A percentile compares a stretch with the other conserved stretches of the same genome.
phyloP scores from a whole-genome alignment of 352 stramenopile genomes.

The Phytophthora vignae region DNA sequence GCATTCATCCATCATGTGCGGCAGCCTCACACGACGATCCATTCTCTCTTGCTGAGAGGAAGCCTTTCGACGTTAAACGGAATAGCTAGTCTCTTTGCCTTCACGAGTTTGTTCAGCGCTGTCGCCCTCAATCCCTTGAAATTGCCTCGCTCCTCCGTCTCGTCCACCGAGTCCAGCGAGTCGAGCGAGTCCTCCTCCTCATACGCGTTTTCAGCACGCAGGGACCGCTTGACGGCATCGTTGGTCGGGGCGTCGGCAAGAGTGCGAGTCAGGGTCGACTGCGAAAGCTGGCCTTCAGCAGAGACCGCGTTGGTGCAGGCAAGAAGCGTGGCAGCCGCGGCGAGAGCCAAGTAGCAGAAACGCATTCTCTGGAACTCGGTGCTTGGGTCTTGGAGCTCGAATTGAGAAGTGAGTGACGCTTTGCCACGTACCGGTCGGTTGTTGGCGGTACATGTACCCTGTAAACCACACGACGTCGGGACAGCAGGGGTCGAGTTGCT shows the following conservation, averaged over 20 bases:
- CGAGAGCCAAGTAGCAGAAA: slow-evolving; percentile 5
- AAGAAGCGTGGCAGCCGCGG: not conserved
- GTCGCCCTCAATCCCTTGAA: too few species aligned
- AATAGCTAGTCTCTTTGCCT: too few species aligned
- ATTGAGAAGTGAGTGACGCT: not conserved
- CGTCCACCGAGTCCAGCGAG: too few species aligned
- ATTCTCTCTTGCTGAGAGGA: too few species aligned
- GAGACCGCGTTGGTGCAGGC: slow-evolving; percentile 8
- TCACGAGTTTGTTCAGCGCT: too few species aligned
- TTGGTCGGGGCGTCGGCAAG: not conserved
- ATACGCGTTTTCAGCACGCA: not conserved
- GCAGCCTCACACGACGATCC: not conserved
- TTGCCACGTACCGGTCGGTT: not conserved
- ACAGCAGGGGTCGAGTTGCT: not conserved
- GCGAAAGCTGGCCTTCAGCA: not conserved
- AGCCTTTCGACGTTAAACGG: too few species aligned
- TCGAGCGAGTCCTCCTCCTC: too few species aligned
- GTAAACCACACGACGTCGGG: not conserved
- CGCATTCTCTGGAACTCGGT: not conserved
- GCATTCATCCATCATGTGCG: too few species aligned
- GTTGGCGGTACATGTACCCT: not conserved
- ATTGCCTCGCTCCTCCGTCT: too few species aligned
- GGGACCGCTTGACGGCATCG: slow-evolving; percentile 8
- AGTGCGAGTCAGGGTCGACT: not conserved
- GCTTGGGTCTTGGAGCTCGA: not conserved